Evolutionary conservation across 495 filamentous ascomycete species (phyloP).

Genomic region (Gamarada debralockiae): DNA sequence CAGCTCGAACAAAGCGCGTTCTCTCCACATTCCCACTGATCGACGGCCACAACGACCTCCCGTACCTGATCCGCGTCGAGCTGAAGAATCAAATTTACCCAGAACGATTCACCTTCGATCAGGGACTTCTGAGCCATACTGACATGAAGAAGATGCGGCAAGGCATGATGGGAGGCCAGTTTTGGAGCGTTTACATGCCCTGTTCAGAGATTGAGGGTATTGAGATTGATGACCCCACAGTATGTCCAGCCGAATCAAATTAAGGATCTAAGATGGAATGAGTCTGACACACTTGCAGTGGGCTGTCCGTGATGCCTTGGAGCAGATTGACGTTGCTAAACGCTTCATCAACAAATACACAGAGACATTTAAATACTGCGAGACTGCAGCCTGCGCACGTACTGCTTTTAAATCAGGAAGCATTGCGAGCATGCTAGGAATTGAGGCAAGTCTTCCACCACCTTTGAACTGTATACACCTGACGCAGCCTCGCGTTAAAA

Average conservation of each 20-base stretch:
- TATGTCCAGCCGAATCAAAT: not conserved
- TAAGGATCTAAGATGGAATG: no score
- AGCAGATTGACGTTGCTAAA: constrained; percentile 32
- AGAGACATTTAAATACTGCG: constrained; percentile 22
- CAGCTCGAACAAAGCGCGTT: not conserved
- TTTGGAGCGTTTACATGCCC: constrained; percentile 32
- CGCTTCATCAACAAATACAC: constrained; percentile 24
- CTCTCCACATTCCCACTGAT: constrained; percentile 12
- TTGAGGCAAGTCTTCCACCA: no score
- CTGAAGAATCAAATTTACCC: constrained; percentile 29
- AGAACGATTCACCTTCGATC: constrained; percentile 23
- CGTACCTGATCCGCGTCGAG: constrained; percentile 28
- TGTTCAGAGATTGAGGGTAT: constrained; percentile 8
- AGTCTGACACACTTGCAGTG: no score
- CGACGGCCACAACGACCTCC: constrained; percentile 34
- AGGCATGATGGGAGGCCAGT: constrained; percentile 29
- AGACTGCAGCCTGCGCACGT: constrained; percentile 18
- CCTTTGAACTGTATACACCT: no score
- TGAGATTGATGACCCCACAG: not conserved
- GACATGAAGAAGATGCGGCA: constrained; percentile 21
- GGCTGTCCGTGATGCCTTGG: constrained; percentile 29
- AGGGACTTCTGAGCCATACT: constrained; percentile 19
- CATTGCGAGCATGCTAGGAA: constrained; percentile 30
- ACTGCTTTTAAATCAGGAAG: constrained; percentile 22
- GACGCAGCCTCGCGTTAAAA: no score